Base-by-base conservation (phyloP, 371 early-diverging fungal species). In the Syncephalastrum racemosum region DNA sequence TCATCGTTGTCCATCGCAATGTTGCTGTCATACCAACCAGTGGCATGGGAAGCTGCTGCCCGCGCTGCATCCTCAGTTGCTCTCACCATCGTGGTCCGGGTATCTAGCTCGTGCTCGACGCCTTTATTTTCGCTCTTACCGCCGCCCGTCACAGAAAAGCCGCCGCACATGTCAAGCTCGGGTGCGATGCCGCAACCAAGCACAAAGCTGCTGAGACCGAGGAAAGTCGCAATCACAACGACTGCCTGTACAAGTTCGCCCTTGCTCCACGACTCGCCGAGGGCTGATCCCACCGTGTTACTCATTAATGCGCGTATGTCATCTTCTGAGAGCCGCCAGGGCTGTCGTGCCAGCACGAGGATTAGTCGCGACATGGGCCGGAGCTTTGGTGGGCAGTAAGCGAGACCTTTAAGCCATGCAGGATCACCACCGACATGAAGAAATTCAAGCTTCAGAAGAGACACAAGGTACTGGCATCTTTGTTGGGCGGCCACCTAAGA, bases 171-270 rank as follows among this genome's bases (percentile, higher is more conserved):
- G 50, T 88, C 88, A 36, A 83, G 62, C 56, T 88, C 88, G 0
- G 88, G 86, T 1, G 81, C 76, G 23, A 88, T 80, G 16, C 86
- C 88, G 45, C 84, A 85, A 5, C 84, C 77, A 6, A 86, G 64
- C 8, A 79, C 82, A 67, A 83, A 80, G 53, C 81, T 75, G 52
- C 80, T 80, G 36, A 84, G 66, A n/a, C 84, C 75, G 56, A 86
- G 75, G 46, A 81, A 71, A 1, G 83, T 82, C 20, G 81, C 60
- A 12, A 85, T 61, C 14, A 86, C 67, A 45, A 83, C 67, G 40
- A 85, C 79, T 19, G 77, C 86, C 49, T 86, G 87, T 4, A 86
- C 82, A 24, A 88, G 64, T 66, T 88, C 88, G 20, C 76, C 71
- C 51, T 72, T 71, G 47, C 78, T 79, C 88, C 88, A 88, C 13